These are phyloP conservation scores for Solanum pinnatisectum DNA, from an alignment of 257 asterid species.

Conservation along the genomic window DNA sequence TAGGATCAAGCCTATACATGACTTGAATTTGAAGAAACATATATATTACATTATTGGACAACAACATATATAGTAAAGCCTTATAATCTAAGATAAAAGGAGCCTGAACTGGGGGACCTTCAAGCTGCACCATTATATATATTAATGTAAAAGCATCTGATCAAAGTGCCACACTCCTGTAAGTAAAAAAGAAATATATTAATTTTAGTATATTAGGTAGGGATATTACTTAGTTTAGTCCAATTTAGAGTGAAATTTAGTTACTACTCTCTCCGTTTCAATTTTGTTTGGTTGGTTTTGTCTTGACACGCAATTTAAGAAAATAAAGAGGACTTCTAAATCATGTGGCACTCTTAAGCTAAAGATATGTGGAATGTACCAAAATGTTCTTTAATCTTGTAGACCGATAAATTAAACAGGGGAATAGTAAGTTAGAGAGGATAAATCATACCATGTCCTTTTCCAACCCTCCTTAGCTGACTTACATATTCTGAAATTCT, in stretches of 20 bases:
- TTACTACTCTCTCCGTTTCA: not conserved
- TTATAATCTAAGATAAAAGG: not conserved
- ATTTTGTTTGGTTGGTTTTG: not conserved
- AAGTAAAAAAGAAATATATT: not conserved
- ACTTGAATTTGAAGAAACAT: not conserved
- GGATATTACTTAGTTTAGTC: not conserved
- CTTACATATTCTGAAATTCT: constrained; percentile 62
- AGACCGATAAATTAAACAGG: not conserved
- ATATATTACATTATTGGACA: not conserved
- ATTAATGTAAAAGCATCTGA: constrained; percentile 22
- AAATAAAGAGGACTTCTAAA: not conserved
- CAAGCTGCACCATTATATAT: not conserved
- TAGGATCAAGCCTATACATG: not conserved
- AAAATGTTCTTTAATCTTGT: not conserved
- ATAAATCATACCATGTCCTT: constrained; percentile 63
- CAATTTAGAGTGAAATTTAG: not conserved
- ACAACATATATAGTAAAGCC: not conserved
- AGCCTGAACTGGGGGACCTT: not conserved
- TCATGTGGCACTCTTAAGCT: not conserved
- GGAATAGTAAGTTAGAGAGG: not conserved
- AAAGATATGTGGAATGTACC: not conserved
- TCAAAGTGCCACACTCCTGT: constrained; percentile 41
- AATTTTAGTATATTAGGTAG: not conserved
- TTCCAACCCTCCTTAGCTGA: constrained; percentile 82
- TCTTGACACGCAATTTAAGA: not conserved